phyloP scores from a whole-genome alignment of 345 rosid genomes.

The Atalantia buxifolia region DNA sequence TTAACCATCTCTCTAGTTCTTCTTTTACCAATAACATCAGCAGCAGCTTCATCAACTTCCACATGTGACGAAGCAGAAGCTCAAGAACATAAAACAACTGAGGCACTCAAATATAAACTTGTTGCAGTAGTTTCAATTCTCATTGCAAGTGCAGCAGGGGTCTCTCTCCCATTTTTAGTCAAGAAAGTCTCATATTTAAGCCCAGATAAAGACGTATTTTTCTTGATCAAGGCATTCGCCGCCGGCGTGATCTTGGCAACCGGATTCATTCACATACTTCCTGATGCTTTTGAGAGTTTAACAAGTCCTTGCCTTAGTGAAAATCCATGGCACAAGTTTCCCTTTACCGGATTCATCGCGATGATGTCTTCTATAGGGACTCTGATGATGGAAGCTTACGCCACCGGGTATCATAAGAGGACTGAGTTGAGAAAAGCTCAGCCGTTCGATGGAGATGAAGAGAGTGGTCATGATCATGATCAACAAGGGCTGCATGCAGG shows the following conservation, averaged over 20 bases:
- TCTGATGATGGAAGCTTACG: conserved; percentile 41
- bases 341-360: conserved; percentile 43
- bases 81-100: background rate
- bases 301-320: conserved; percentile 33
- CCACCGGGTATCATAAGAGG: conserved; percentile 21
- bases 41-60: background rate
- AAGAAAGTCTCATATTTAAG: background rate
- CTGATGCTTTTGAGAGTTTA: conserved; percentile 42
- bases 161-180: background rate
- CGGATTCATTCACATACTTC: conserved; percentile 14
- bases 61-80: background rate
- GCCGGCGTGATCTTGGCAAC: conserved; percentile 46
- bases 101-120: conserved; percentile 3
- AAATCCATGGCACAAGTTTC: conserved; percentile 37
- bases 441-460: conserved; percentile 3
- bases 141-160: background rate
- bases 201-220: conserved; percentile 36
- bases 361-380: conserved; percentile 45
- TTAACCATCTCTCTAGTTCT: background rate
- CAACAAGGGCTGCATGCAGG: background rate
- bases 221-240: conserved; percentile 46
- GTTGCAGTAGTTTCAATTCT: background rate
- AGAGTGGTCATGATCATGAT: background rate
- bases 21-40: background rate
- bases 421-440: background rate